phyloP scores from a whole-genome alignment of 2,329 filamentous ascomycete species.

The Bipolaris sorokiniana region DNA sequence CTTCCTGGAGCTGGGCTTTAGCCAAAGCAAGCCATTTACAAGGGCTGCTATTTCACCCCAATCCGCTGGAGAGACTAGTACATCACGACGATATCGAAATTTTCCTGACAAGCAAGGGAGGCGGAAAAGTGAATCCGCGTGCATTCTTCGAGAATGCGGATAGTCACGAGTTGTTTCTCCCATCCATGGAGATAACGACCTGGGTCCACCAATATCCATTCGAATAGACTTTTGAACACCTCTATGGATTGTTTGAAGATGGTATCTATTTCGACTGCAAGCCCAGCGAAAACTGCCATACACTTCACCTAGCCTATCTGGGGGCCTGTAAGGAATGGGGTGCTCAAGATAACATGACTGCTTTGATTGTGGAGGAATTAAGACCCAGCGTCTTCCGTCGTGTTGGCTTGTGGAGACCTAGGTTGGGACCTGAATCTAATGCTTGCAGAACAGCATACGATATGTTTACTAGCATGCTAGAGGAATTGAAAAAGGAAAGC shows the following conservation, averaged over 20 bases:
- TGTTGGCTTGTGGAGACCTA: background rate
- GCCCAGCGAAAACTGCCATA: background rate
- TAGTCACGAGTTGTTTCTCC: background rate
- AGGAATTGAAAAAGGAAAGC: background rate
- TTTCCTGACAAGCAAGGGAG: background rate
- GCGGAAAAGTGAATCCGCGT: background rate
- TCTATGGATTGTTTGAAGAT: background rate
- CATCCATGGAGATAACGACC: background rate
- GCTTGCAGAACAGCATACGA: background rate
- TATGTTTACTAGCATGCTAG: background rate
- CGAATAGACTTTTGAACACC: background rate
- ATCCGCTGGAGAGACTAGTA: no score
- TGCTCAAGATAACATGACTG: no score
- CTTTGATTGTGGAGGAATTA: background rate
- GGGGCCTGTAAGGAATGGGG: no score
- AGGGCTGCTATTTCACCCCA: background rate
- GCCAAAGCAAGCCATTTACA: background rate
- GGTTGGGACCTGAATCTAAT: accelerated
- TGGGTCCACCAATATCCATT: background rate
- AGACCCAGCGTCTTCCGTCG: background rate
- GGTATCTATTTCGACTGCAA: background rate
- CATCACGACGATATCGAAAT: background rate
- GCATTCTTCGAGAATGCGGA: background rate
- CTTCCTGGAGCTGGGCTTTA: background rate
- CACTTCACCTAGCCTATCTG: background rate